These are phyloP conservation scores for Aspergillus asperescens DNA, from an alignment of 495 filamentous ascomycete genomes.

Conservation along the genomic window DNA sequence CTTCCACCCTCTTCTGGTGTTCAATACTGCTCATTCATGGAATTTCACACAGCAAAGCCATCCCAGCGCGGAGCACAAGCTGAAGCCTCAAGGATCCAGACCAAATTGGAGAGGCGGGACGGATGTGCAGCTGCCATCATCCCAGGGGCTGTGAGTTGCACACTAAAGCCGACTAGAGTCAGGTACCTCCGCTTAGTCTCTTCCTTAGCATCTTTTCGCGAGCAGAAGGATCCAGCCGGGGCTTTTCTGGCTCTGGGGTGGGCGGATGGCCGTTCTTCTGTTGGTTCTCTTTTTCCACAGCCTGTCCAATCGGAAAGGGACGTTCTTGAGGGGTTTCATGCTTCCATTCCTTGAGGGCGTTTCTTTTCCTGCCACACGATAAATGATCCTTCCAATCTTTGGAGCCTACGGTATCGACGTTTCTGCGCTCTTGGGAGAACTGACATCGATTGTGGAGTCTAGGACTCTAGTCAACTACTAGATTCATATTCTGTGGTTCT, in stretches of 20 bases:
- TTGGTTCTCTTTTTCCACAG: neutral
- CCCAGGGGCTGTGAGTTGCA: slow-evolving; percentile 5
- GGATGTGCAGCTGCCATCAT: neutral
- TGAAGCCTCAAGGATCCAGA: slow-evolving; percentile 4
- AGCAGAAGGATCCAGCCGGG: neutral
- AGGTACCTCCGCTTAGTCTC: slow-evolving; percentile 12
- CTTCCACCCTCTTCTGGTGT: neutral
- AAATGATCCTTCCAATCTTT: neutral
- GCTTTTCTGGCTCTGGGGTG: neutral
- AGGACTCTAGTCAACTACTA: too few relatives aligned
- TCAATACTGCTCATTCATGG: too few relatives aligned
- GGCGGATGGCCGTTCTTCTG: neutral
- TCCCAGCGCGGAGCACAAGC: neutral
- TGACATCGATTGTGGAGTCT: too few relatives aligned
- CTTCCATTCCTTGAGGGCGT: neutral
- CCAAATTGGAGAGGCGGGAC: neutral
- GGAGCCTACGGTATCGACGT: neutral
- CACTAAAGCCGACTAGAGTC: slow-evolving; percentile 6
- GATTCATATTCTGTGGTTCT: too few relatives aligned
- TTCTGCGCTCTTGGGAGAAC: too few relatives aligned
- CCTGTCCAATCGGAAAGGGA: slow-evolving; percentile 1
- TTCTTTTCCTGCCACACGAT: neutral
- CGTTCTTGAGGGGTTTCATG: slow-evolving; percentile 7
- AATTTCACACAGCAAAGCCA: too few relatives aligned
- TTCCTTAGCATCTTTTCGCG: neutral